Evolutionary conservation across 768 basidiomycete genomes (phyloP), one percentile per base, ranked within the genome.

Genomic region (Suillus subalutaceus): DNA sequence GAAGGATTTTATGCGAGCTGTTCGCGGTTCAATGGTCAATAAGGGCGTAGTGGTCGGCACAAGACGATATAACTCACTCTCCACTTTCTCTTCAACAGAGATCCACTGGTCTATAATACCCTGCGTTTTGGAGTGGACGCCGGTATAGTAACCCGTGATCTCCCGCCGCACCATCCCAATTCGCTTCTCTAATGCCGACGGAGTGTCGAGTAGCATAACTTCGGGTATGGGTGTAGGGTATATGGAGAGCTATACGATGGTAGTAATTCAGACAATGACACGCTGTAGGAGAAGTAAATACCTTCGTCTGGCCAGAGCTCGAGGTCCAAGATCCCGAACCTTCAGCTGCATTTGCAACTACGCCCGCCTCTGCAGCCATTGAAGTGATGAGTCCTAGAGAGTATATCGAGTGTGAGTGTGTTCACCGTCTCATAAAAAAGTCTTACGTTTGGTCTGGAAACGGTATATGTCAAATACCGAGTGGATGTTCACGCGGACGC

Each of bases 1-100:
- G 70, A 99, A 86, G 7, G 90, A 86, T 76, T 95, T 95, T 40
- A 98, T 81, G 68, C 94, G 89, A 66, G 82, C 96, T 97, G 20
- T 20, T 18, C 13, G 23, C 6, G 18, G 13, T 8, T 44, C 46
- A 32, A 64, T 12, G 18, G 16, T 10, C 52, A 48, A 35, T 62
- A 60, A 55, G 58, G 48, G 62, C 23, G 35, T 3, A n/a, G 26
- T 8, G 37, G 35, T 43, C 26, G 43, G 7, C 8, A 23, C 40
- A 50, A 46, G 16, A 35, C 4, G 35, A 48, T 58, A 53, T n/a
- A 4, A 85, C 91, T 67, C 76, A 96, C 96, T 80, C 80, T 97
- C 96, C 40, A 96, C 89, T 9, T 86, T 84, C 69, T 91, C 86
- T 75, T 98, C 97, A 40, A 95, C 83, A 15, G 85, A 86, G 71